A percentile compares a stretch with the other conserved stretches of the same genome.
These are phyloP conservation scores for Raphanus sativus DNA, from an alignment of 345 rosid genomes.

Conservation along the genomic window DNA sequence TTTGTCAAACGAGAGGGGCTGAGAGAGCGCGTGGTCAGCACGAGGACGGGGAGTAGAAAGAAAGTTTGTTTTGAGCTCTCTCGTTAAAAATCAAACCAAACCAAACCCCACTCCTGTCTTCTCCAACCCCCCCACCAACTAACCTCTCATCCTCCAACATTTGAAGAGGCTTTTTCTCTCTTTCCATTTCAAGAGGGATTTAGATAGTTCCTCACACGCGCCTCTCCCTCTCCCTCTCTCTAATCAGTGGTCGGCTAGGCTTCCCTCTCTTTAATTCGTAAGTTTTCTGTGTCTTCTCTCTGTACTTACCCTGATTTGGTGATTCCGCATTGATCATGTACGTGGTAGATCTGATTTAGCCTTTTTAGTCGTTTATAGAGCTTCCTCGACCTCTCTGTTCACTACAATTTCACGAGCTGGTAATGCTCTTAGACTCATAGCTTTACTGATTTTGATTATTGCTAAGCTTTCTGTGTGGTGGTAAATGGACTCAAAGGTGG, in stretches of 20 bases:
- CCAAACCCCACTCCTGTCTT: not conserved
- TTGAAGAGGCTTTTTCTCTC: not conserved
- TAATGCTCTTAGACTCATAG: constrained; percentile 7
- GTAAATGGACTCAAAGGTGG: no score
- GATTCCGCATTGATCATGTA: not conserved
- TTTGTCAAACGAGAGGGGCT: constrained; percentile 23
- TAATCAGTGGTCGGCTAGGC: not conserved
- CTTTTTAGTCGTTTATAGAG: not conserved
- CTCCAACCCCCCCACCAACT: constrained; percentile 5
- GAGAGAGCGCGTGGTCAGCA: constrained; percentile 39
- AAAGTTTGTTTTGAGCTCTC: not conserved
- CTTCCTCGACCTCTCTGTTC: not conserved
- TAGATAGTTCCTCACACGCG: constrained; percentile 36
- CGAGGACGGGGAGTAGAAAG: not conserved
- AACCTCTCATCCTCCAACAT: constrained; percentile 17
- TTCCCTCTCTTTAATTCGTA: constrained; percentile 21
- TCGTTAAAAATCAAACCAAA: not conserved
- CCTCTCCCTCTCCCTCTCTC: not conserved
- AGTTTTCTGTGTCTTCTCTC: not conserved
- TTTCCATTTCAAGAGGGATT: not conserved
- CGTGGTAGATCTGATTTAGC: constrained; percentile 27
- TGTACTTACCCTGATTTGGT: no score
- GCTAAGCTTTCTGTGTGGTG: not conserved
- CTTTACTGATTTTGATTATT: not conserved
- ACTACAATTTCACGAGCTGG: not conserved